These are phyloP conservation scores for Fusarium drepaniforme DNA, from an alignment of 2,329 filamentous ascomycete genomes.

Conservation along the genomic window DNA sequence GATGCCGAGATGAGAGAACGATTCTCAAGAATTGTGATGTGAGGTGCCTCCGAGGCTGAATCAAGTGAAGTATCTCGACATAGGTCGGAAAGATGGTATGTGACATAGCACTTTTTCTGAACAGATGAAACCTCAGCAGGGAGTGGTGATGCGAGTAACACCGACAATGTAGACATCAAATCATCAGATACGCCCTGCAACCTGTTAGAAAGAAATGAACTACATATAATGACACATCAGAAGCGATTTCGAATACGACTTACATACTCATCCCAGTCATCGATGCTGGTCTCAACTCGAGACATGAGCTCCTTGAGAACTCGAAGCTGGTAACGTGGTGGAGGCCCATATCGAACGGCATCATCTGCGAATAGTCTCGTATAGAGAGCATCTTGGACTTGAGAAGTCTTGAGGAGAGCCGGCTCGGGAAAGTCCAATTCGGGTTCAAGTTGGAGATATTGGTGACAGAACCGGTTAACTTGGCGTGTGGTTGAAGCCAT, in stretches of 20 bases:
- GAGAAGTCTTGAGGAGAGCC: constrained; percentile 67
- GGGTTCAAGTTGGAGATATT: constrained; percentile 83
- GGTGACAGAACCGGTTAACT: constrained; percentile 71
- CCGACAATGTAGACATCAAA: constrained; percentile 77
- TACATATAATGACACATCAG: not conserved
- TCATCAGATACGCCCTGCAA: constrained; percentile 84
- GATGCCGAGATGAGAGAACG: constrained; percentile 75
- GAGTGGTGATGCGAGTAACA: constrained; percentile 72
- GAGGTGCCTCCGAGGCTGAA: not conserved
- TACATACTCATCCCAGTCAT: constrained; percentile 91
- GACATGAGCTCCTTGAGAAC: constrained; percentile 80
- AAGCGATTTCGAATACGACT: constrained; percentile 50
- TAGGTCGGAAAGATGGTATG: constrained; percentile 67
- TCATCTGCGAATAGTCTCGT: constrained; percentile 73
- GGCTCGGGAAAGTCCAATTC: constrained; percentile 73
- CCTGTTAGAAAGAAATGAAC: constrained; percentile 38
- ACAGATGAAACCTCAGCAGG: constrained; percentile 74
- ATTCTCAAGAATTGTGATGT: constrained; percentile 76
- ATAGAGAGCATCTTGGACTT: constrained; percentile 76
- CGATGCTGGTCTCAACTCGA: constrained; percentile 79
- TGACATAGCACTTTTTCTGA: constrained; percentile 81
- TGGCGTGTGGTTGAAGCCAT: constrained; percentile 36
- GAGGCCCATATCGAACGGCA: constrained; percentile 68
- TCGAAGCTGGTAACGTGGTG: constrained; percentile 76
- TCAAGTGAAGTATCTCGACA: constrained; percentile 14